Evolutionary conservation across 176 grass and related monocot species (phyloP), one percentile per base, ranked within the genome.

Genomic region (Eragrostis curvula): DNA sequence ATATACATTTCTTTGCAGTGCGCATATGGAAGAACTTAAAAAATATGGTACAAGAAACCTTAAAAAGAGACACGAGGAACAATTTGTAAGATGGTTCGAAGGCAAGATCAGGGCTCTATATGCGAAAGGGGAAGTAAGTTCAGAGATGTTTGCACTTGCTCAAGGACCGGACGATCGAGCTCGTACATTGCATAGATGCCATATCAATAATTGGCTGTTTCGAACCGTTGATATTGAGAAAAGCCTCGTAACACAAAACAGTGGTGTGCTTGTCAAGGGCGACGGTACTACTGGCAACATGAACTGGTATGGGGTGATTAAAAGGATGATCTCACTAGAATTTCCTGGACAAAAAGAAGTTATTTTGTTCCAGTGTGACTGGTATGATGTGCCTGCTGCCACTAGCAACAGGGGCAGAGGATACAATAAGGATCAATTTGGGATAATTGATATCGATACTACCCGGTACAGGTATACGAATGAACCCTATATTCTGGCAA

Each of bases 51-150:
- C 65, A 12, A 5, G 20, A 2, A 58, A 75, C 15, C 32, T 58
- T 17, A 8, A 45, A 0, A 1, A 20, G 28, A 1, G 42, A 21
- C 59, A 78, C 17, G 49, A 1, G 13, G 58, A 48, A 0, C 21
- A 78, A 46, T 78, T 78, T 78, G 75, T 65, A 14, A 9, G 20
- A 2, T 78, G 59, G 59, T 78, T 78, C 21, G 14, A 75, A 2
- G 13, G 12, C 5, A 6, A 14, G 2, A 18, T 67, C 32, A 36
- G 32, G 32, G 32, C 2, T 36, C 32, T 36, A 36, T 4, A 36
- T 36, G 32, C 32, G 32, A 36, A 36, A 36, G 32, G 32, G 32
- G 32, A 36, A 36, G 32, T 36, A 36, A 36, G 32, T 36, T 36
- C 32, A 36, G 32, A 36, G 32, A 36, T 36, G 32, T 36, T 36